phyloP scores from a whole-genome alignment of 2,329 filamentous ascomycete genomes.

The Pestalotiopsis sp. region DNA sequence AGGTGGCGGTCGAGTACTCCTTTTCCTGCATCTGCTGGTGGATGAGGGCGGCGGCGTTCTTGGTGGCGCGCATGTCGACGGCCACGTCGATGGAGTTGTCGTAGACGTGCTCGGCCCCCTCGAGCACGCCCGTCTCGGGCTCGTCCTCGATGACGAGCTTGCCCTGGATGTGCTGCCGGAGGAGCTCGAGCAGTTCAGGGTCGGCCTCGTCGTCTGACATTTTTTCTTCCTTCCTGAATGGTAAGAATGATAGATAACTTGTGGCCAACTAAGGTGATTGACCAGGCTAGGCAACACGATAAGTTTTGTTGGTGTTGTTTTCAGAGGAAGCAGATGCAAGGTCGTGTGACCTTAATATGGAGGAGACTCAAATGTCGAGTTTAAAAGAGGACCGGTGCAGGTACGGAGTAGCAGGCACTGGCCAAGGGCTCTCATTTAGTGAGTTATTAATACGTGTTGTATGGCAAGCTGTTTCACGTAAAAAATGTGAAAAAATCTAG shows the following conservation, averaged over 20 bases:
- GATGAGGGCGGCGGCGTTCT: conserved; percentile 79
- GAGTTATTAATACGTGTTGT: background rate
- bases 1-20: conserved; percentile 80
- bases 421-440: background rate
- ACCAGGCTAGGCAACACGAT: background rate
- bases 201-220: conserved; percentile 96
- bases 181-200: conserved; percentile 81
- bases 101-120: conserved; percentile 83
- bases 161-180: conserved; percentile 77
- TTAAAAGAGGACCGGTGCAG: background rate
- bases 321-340: background rate
- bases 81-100: conserved; percentile 93
- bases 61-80: conserved; percentile 80
- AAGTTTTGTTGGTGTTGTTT: background rate
- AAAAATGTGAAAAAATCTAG: background rate
- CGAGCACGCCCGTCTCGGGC: conserved; percentile 80
- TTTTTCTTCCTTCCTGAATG: background rate
- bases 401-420: background rate
- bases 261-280: background rate
- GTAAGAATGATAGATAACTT: background rate
- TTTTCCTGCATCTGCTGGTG: conserved; percentile 82
- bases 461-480: background rate
- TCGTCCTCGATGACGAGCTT: conserved; percentile 56
- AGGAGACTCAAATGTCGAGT: background rate
- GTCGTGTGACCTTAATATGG: background rate